Evolutionary conservation across 148 eudicot species (phyloP), one percentile per base, ranked within the genome.

Genomic region (Persicaria maculosa): DNA sequence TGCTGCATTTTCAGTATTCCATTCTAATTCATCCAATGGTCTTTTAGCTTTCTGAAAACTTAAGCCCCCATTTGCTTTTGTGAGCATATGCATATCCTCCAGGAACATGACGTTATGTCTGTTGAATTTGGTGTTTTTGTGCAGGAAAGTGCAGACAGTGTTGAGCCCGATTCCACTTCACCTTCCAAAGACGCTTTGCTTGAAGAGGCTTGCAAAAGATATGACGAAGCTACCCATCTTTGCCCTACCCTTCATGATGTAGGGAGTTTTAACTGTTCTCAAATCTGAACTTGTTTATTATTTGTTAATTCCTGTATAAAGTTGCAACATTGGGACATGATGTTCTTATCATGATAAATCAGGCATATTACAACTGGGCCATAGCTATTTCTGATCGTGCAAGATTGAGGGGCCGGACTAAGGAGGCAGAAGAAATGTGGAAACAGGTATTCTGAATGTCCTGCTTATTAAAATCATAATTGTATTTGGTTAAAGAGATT

Each of bases 71-170:
- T 36, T 5, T 9, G 14, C 40, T 36, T 58, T 54, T 58, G 4
- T 36, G 45, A 31, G 44, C 36, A 64, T 14, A 31, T 31, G 40
- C 40, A 25, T 65, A 65, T 15, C 9, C 47, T 43, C 40, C 7
- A 65, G 15, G 46, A 65, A 65, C 19, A 65, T 43, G 5, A n/a
- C 47, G 5, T 65, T 40, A 62, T 25, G 46, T 46, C 46, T 57
- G 25, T 57, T 57, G 19, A 15, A 7, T 75, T 31, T 55, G 78
- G 47, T 11, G 22, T 22, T 77, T 50, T 50, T 65, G 31, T 84
- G 80, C 90, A 94, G 98, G 98, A 94, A 87, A 88, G 93, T 84
- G 98, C 96, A 17, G 98, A 94, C 83, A 94, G 92, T 86, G 92
- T 94, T 75, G 87, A 83, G 80, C 90, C 93, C 19, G 97, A 94